phyloP scores from a whole-genome alignment of 345 rosid genomes.

The Pelargonium nanum region DNA sequence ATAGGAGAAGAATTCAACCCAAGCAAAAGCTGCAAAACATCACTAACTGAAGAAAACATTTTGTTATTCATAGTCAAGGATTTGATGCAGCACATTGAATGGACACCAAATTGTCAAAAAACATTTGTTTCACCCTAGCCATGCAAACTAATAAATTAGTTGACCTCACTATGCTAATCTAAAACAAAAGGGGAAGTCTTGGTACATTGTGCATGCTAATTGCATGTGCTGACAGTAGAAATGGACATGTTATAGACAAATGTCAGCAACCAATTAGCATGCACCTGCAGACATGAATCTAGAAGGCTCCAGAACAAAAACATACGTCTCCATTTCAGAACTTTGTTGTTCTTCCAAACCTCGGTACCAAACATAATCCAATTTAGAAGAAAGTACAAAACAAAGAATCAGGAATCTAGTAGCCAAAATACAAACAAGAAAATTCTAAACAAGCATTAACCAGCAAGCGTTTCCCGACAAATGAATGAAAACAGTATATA shows the following conservation, averaged over 20 bases:
- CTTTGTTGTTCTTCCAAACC: not conserved
- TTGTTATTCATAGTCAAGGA: not conserved
- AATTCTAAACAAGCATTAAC: not conserved
- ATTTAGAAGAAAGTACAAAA: not conserved
- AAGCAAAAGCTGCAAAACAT: not conserved
- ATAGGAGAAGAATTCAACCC: not conserved
- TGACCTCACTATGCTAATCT: too few relatives aligned
- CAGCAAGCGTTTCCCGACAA: not conserved
- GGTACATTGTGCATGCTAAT: too few relatives aligned
- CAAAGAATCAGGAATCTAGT: not conserved
- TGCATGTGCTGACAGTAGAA: too few relatives aligned
- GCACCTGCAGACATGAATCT: too few relatives aligned
- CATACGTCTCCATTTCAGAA: not conserved
- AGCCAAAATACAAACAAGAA: not conserved
- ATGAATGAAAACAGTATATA: not conserved
- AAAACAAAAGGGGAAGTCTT: too few relatives aligned
- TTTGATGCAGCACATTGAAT: not conserved
- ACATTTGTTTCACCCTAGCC: not conserved
- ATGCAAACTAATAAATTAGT: too few relatives aligned
- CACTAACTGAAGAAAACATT: not conserved
- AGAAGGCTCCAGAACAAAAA: too few relatives aligned
- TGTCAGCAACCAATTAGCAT: too few relatives aligned
- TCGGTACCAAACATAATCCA: not conserved
- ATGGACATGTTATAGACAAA: too few relatives aligned
- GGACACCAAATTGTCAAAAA: not conserved